Base-by-base conservation (phyloP, 2,329 filamentous ascomycete genomes). In the Fusarium lateritium region DNA sequence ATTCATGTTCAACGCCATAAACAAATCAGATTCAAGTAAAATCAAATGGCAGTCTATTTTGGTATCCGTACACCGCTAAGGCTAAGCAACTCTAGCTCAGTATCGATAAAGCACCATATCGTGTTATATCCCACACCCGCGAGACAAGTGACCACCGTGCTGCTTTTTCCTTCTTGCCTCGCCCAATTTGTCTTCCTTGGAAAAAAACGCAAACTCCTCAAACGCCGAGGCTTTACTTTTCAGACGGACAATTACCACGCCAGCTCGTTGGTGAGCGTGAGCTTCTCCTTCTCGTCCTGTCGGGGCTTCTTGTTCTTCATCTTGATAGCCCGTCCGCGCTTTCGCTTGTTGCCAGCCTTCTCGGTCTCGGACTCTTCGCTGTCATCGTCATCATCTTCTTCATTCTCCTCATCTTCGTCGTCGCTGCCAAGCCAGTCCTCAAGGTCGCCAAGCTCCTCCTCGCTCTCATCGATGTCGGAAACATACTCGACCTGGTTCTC, bases 381-480 rank as follows among this genome's bases (percentile, higher is more conserved):
- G 44, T 85, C 84, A 7, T 88, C 87, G 6, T 88, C 87, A 2
- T 86, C 87, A 3, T 86, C 83, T 13, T 87, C 87, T 4, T 88
- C 87, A n/a, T 87, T 84, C 8, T 85, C 85, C 8, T 86, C 85
- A 4, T 86, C 86, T 2, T 86, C 86, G 7, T 86, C 86, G 17
- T 89, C 92, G 65, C 89, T 93, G 73, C 91, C 94, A 50, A 98
- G 85, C 95, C 95, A 98, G 76, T 98, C 95, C 80, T 98, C 93
- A 51, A 98, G 88, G 76, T 94, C 92, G 54, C 87, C 89, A 21
- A 93, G 82, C 71, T 94, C 92, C 59, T 93, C 92, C 64, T 94
- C 92, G 70, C 92, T 92, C 76, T 93, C 94, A 46, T 94, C 94
- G 58, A 97, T 82, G 78, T 98, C 96, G 76, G 92, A 95, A 61